These are phyloP conservation scores for Penicillium herquei DNA, from an alignment of 495 filamentous ascomycete species.

Conservation along the genomic window DNA sequence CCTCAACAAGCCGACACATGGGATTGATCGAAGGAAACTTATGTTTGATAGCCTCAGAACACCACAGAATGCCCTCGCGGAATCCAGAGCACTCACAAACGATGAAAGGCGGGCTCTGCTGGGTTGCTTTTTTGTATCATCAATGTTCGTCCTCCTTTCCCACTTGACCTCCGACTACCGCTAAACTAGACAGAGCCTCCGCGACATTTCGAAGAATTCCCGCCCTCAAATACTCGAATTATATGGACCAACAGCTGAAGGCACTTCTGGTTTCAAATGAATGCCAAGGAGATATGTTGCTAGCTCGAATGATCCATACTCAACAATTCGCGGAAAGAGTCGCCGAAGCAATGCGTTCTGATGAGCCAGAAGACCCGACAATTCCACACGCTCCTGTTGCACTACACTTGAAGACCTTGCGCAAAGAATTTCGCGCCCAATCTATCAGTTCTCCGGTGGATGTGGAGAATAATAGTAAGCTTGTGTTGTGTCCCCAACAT, in stretches of 20 bases:
- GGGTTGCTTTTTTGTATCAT: conserved; percentile 13
- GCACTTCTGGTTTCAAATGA: not conserved
- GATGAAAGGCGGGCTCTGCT: conserved; percentile 10
- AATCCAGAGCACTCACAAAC: conserved; percentile 1
- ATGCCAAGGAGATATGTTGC: not conserved
- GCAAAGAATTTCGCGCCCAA: not conserved
- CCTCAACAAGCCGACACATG: conserved; percentile 8
- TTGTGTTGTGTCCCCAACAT: not conserved
- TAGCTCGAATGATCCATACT: not conserved
- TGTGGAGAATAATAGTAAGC: not conserved
- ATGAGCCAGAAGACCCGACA: not conserved
- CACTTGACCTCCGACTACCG: not conserved
- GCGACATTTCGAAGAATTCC: conserved; percentile 1
- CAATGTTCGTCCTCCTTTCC: conserved; percentile 1
- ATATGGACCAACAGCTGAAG: not conserved
- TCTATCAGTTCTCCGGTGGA: not conserved
- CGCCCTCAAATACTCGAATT: not conserved
- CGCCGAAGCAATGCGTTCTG: not conserved
- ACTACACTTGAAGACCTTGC: not conserved
- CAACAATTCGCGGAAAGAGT: conserved; percentile 1
- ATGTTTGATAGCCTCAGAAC: conserved; percentile 5
- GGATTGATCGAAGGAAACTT: conserved; percentile 9
- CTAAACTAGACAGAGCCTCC: not conserved
- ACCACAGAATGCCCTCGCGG: not conserved
- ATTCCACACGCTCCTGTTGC: not conserved